These are phyloP conservation scores for Herpomyces periplanetae DNA, from an alignment of 2,329 filamentous ascomycete genomes.

Conservation along the genomic window DNA sequence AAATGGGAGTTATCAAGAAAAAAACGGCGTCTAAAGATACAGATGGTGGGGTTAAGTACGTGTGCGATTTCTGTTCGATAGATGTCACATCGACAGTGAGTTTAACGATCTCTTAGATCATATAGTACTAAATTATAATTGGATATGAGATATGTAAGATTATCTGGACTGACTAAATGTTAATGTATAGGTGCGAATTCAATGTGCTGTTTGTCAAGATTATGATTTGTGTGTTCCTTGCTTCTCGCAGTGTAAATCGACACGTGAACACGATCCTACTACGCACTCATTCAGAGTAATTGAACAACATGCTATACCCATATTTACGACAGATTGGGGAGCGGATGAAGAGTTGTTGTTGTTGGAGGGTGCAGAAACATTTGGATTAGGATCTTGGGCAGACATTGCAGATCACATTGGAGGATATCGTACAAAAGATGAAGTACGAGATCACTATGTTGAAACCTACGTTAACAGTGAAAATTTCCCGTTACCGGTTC, in stretches of 20 bases:
- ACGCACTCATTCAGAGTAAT: conserved; percentile 73
- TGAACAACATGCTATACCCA: conserved; percentile 89
- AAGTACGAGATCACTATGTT: conserved; percentile 78
- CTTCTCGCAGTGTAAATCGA: conserved; percentile 42
- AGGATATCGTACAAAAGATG: conserved; percentile 67
- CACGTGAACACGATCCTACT: conserved; percentile 46
- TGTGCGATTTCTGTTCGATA: conserved; percentile 81
- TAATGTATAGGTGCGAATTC: conserved; percentile 40
- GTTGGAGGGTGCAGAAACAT: conserved; percentile 73
- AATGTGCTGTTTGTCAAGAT: conserved; percentile 61
- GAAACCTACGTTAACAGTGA: conserved; percentile 48
- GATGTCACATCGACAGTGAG: conserved; percentile 86
- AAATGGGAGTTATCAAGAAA: conserved; percentile 87
- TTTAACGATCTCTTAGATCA: conserved; percentile 4
- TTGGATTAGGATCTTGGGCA: conserved; percentile 81
- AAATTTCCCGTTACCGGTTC: conserved; percentile 47
- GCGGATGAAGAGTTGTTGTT: conserved; percentile 84
- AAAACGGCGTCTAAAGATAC: conserved; percentile 54
- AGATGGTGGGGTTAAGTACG: conserved; percentile 56
- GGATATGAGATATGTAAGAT: conserved; percentile 1
- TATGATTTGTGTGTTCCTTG: conserved; percentile 91
- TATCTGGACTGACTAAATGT: conserved; percentile 1
- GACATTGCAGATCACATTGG: conserved; percentile 95
- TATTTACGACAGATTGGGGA: conserved; percentile 78
- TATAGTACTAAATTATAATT: conserved; percentile 2